Evolutionary conservation across 768 basidiomycete species (phyloP), one percentile per base, ranked within the genome.

Genomic region (Pisolithus tinctorius): DNA sequence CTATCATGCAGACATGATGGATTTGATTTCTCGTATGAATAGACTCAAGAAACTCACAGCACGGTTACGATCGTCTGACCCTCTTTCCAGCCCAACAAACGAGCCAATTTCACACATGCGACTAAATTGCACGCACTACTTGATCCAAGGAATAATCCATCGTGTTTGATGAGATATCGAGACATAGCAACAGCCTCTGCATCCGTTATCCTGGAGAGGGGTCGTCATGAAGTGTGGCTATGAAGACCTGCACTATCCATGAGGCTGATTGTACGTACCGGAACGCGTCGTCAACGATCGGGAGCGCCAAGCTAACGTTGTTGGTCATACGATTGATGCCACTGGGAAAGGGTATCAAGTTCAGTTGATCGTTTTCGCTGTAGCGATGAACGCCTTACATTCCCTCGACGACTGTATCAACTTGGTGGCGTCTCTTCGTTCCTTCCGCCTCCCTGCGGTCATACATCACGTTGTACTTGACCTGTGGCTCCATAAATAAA

Each of bases 121-220:
- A 96, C 81, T 37, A 99, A 76, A 63, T 98, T 99, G 64, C 93
- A 94, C 0, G 96, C 95, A 60, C 91, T 94, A 53, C 92, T 95
- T 0, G 94, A 97, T 13, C 96, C 96, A 27, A 98, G 74, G 71
- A 94, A 98, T 26, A 99, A 73, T 0, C 96, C 96, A 57, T 98
- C 95, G 50, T 89, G 74, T 46, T 85, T 74, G 4, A 96, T 92
- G 17, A 99, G 79, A 64, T 93, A 93, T 9, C 94, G 83, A 1
- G 93, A 88, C 95, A 98, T 98, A 7, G 88, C 82, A 44, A 98
- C 91, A 0, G 95, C 95, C 69, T 99, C 95, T 2, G 79, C 83
- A 58, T 98, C 96, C 2, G 88, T 86, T 64, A 97, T 83, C 52
- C 94, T 94, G 63, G 9, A 27, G 11, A 26, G 10, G 14, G n/a